These are phyloP conservation scores for Backusella circina DNA, from an alignment of 192 early-diverging fungal genomes.

Conservation along the genomic window DNA sequence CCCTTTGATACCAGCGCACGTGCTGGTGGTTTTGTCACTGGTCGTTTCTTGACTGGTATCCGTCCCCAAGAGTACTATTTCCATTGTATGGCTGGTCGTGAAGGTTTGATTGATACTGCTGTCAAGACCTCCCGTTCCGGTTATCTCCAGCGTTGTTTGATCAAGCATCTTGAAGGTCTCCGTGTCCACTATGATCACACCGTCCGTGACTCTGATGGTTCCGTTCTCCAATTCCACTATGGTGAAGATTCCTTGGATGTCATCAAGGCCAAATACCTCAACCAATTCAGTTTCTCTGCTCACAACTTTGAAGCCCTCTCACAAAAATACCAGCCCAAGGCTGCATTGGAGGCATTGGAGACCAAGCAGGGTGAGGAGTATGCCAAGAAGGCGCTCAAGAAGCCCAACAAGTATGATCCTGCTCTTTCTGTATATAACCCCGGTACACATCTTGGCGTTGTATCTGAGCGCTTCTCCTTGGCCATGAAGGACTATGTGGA, in stretches of 20 bases:
- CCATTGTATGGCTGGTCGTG: slow-evolving; percentile 98
- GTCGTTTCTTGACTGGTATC: slow-evolving; percentile 98
- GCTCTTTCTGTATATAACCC: slow-evolving; percentile 81
- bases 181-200: slow-evolving; percentile 96
- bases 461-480: slow-evolving; percentile 86
- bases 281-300: slow-evolving; percentile 70
- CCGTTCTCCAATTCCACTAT: slow-evolving; percentile 96
- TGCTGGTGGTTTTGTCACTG: slow-evolving; percentile 95
- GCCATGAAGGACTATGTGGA: slow-evolving; percentile 83
- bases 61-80: slow-evolving; percentile 91
- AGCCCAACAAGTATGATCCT: slow-evolving; percentile 69
- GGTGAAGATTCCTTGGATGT: slow-evolving; percentile 98
- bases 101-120: slow-evolving; percentile 99
- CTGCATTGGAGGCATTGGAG: slow-evolving; percentile 63
- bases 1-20: slow-evolving; percentile 87
- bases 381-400: slow-evolving; percentile 76
- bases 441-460: slow-evolving; percentile 79
- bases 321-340: slow-evolving; percentile 73
- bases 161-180: slow-evolving; percentile 97
- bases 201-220: slow-evolving; percentile 93
- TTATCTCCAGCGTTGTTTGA: slow-evolving; percentile 98
- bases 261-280: slow-evolving; percentile 85
- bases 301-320: slow-evolving; percentile 83
- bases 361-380: slow-evolving; percentile 69
- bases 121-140: slow-evolving; percentile 99